Percentiles rank a stretch among this genome's conserved stretches.
Evolutionary conservation across 225 moss, liverwort and hornwort genomes (phyloP).

Genomic region (Asterella californica): DNA sequence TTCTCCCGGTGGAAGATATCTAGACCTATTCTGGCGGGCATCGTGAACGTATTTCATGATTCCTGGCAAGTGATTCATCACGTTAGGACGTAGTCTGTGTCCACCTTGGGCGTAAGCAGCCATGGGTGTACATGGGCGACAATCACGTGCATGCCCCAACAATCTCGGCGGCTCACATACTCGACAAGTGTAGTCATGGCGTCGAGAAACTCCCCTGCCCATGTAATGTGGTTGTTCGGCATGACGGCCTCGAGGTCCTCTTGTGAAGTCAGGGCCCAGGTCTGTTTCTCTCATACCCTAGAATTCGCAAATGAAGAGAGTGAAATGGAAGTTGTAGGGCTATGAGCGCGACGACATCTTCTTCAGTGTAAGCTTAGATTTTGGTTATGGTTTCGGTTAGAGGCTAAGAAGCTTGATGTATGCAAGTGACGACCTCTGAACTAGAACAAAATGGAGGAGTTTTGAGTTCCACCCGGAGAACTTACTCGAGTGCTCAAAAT

Average conservation of each 20-base stretch:
- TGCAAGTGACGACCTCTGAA: no score
- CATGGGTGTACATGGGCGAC: background rate
- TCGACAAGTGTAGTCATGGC: slow-evolving; percentile 3
- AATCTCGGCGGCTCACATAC: background rate
- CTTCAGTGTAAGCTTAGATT: no score
- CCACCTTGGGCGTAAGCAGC: slow-evolving; percentile 4
- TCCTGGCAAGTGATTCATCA: background rate
- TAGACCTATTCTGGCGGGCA: background rate
- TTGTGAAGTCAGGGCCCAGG: background rate
- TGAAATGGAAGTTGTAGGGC: no score
- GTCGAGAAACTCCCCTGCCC: background rate
- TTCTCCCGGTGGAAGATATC: background rate
- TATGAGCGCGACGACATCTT: no score
- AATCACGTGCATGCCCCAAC: background rate
- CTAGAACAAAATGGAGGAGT: no score
- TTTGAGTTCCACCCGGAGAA: no score
- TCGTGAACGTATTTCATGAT: background rate
- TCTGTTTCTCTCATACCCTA: slow-evolving; percentile 8
- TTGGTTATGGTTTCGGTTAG: no score
- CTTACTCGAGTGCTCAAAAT: background rate
- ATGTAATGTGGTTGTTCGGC: background rate
- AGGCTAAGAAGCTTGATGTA: no score
- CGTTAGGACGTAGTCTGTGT: background rate
- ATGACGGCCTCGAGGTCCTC: slow-evolving; percentile 10
- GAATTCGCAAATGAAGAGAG: background rate